These are phyloP conservation scores for Thelephora aurantiotincta DNA, from an alignment of 768 basidiomycete species.

Conservation along the genomic window DNA sequence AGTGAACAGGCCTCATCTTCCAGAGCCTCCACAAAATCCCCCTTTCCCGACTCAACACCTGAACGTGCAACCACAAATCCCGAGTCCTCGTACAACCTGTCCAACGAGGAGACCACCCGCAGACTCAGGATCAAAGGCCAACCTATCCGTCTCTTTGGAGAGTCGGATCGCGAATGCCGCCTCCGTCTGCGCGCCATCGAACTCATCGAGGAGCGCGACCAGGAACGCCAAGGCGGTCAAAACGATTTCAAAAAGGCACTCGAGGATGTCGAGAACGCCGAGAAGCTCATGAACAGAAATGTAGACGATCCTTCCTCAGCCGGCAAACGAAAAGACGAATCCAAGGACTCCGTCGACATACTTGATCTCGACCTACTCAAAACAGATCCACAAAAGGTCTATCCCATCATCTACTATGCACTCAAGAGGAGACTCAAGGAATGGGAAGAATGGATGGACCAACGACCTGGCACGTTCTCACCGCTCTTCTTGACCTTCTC, in stretches of 20 bases:
- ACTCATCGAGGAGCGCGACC: slow-evolving; percentile 83
- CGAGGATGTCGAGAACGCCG: slow-evolving; percentile 76
- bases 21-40: slow-evolving; percentile 9
- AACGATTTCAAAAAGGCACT: slow-evolving; percentile 91
- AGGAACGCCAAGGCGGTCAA: slow-evolving; percentile 68
- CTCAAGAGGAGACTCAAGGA: slow-evolving; percentile 87
- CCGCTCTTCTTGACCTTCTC: not conserved
- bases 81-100: slow-evolving; percentile 61
- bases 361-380: slow-evolving; percentile 76
- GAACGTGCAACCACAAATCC: slow-evolving; percentile 32
- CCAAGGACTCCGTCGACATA: slow-evolving; percentile 30
- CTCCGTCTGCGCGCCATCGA: slow-evolving; percentile 86
- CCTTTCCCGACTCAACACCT: slow-evolving; percentile 11
- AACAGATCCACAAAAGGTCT: slow-evolving; percentile 86
- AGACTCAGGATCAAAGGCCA: slow-evolving; percentile 85
- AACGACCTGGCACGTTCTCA: slow-evolving; percentile 62
- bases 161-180: slow-evolving; percentile 87
- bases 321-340: slow-evolving; percentile 54
- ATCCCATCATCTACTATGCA: slow-evolving; percentile 94
- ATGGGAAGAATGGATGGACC: slow-evolving; percentile 93
- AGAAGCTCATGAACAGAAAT: slow-evolving; percentile 41
- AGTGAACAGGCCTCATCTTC: slow-evolving; percentile 13
- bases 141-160: slow-evolving; percentile 89
- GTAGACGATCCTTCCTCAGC: slow-evolving; percentile 20
- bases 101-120: slow-evolving; percentile 83